Conservation (phyloP, 1,139 yeast genomes). For the Lodderomyces theae region DNA sequence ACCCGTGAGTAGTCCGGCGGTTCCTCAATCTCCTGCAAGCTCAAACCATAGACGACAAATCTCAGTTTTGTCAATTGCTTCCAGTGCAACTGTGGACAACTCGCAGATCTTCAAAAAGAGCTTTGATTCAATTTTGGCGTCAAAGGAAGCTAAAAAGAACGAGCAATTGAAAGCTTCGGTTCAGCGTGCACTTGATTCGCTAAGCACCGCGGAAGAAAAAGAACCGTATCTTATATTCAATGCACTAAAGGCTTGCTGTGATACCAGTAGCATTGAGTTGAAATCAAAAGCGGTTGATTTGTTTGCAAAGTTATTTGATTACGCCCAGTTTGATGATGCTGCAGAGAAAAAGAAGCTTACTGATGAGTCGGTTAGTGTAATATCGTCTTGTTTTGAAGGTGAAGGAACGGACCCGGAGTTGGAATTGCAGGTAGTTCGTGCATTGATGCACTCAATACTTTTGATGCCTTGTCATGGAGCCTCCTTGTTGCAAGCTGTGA, state of each 20-base stretch:
- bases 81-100: slow-evolving; percentile 35
- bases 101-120: slow-evolving; percentile 39
- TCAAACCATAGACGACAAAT: slow-evolving; percentile 18
- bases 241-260: slow-evolving; percentile 40
- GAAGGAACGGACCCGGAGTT: slow-evolving; percentile 88
- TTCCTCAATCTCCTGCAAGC: neutral
- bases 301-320: slow-evolving; percentile 46
- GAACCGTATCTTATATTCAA: slow-evolving; percentile 39
- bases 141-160: slow-evolving; percentile 44
- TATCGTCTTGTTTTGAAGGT: slow-evolving; percentile 83
- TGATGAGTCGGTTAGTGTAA: slow-evolving; percentile 82
- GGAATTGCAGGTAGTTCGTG: slow-evolving; percentile 90
- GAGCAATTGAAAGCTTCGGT: slow-evolving; percentile 29
- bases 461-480: slow-evolving; percentile 90
- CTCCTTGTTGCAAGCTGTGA: slow-evolving; percentile 79
- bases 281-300: slow-evolving; percentile 43
- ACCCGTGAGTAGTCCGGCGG: slow-evolving; percentile 4
- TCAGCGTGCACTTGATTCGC: slow-evolving; percentile 37
- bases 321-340: slow-evolving; percentile 39
- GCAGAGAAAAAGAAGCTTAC: slow-evolving; percentile 55
- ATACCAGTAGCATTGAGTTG: slow-evolving; percentile 26
- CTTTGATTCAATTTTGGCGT: slow-evolving; percentile 32
- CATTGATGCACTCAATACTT: slow-evolving; percentile 82
- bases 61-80: slow-evolving; percentile 21
- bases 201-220: slow-evolving; percentile 26